Evolutionary conservation across 2,329 filamentous ascomycete species (phyloP), one percentile per base, ranked within the genome.

Genomic region (Phaeosphaeria sp.): DNA sequence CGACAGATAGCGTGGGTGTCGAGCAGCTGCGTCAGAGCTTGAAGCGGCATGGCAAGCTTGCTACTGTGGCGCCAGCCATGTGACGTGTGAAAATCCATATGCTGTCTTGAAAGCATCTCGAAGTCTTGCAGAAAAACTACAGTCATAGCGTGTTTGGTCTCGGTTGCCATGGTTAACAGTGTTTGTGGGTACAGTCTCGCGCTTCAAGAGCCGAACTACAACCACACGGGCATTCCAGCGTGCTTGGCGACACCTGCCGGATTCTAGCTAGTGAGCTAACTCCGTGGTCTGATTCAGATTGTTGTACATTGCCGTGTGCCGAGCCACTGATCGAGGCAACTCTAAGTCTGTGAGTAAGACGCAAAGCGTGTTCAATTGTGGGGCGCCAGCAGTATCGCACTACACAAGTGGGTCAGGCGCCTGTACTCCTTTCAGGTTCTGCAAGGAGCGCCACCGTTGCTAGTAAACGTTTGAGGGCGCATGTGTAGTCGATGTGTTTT

Each of bases 401-500:
- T n/a, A 67, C 58, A 7, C 44, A 48, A 62, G 65, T 42, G 36
- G 46, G 17, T 20, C 52, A 59, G 52, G 52, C 62, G 27, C 46
- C 60, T 60, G 62, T 68, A 60, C 58, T 17, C 46, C 55, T 52
- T 44, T 17, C 44, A 42, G 49, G 54, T 63, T 55, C 65, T 68
- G 67, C 66, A 67, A 73, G 65, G 58, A 46, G 55, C 59, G 63
- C 67, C 62, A 65, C 59, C 39, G 61, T 68, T 65, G 58, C 66
- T 59, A 61, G 59, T 55, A 20, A 44, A 10, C 50, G 53, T 54
- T 52, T 54, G 43, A 48, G 51, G 50, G 48, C 18, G 47, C 21
- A 50, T 43, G 15, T 15, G 23, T 15, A 18, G 46, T 47, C 18
- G 22, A 47, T 23, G 47, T 20, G 18, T n/a, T 36, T 39, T 17